A percentile compares a stretch with the other conserved stretches of the same genome.
These are phyloP conservation scores for Alloascoidea africana DNA, from an alignment of 805 yeast species.

Conservation along the genomic window DNA sequence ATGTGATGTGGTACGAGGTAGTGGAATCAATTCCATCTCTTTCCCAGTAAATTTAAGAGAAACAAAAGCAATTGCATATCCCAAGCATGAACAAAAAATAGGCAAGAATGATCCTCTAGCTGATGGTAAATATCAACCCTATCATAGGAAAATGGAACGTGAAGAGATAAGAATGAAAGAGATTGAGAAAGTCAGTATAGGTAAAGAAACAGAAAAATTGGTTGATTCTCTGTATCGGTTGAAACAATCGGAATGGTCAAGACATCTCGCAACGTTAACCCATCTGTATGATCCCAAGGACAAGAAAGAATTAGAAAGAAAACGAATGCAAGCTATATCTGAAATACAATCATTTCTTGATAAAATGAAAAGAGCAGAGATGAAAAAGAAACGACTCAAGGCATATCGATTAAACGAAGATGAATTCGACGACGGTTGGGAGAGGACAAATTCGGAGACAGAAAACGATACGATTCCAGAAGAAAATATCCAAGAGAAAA, in stretches of 20 bases:
- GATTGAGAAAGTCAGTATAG: constrained; percentile 35
- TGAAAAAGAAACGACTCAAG: constrained; percentile 2
- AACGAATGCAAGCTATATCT: constrained; percentile 33
- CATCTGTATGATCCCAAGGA: constrained; percentile 32
- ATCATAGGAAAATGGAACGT: constrained; percentile 45
- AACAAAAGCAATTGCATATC: not conserved
- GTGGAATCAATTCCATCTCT: not conserved
- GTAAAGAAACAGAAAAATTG: constrained; percentile 39
- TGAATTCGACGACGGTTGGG: constrained; percentile 6
- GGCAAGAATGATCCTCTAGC: constrained; percentile 29
- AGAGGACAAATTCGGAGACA: constrained; percentile 1
- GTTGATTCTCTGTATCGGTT: constrained; percentile 26
- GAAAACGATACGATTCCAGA: not conserved
- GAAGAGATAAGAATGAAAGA: constrained; percentile 47
- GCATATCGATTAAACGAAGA: constrained; percentile 4
- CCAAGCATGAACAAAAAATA: not conserved
- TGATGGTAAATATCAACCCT: constrained; percentile 26
- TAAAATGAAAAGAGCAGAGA: constrained; percentile 10
- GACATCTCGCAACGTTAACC: constrained; percentile 31
- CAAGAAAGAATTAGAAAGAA: constrained; percentile 31
- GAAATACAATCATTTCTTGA: constrained; percentile 25
- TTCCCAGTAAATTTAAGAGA: constrained; percentile 1
- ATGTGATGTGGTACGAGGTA: not conserved
- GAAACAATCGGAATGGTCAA: constrained; percentile 30
- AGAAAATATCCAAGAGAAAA: not conserved